Percentiles rank a stretch among this genome's conserved stretches.
These are phyloP conservation scores for Boletellus deceptivus DNA, from an alignment of 1,284 basidiomycete species.

Conservation along the genomic window DNA sequence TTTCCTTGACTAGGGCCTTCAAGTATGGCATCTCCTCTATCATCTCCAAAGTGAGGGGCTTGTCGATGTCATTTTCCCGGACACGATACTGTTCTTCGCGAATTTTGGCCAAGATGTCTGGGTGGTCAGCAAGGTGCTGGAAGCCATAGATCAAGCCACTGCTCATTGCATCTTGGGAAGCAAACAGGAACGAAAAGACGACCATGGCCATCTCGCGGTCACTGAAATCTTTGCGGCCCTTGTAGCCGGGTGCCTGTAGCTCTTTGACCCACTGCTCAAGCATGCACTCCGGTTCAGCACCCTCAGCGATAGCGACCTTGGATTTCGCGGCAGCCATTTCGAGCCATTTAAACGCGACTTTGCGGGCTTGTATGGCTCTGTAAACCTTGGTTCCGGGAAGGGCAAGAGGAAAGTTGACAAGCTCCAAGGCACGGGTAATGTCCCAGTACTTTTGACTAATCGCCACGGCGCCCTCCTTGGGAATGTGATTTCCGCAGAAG, in stretches of 20 bases:
- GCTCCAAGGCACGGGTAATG: slow-evolving; percentile 92
- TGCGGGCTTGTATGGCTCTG: slow-evolving; percentile 91
- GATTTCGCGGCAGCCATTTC: slow-evolving; percentile 76
- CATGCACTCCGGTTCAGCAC: slow-evolving; percentile 84
- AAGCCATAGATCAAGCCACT: slow-evolving; percentile 91
- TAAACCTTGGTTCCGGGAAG: slow-evolving; percentile 96
- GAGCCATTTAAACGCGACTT: slow-evolving; percentile 84
- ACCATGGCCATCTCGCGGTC: slow-evolving; percentile 98
- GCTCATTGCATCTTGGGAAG: slow-evolving; percentile 98
- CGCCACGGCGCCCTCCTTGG: slow-evolving; percentile 72
- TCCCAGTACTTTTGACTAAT: slow-evolving; percentile 96
- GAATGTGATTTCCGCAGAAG: slow-evolving; percentile 91
- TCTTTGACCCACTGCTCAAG: slow-evolving; percentile 90
- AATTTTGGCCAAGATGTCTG: slow-evolving; percentile 86
- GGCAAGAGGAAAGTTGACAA: slow-evolving; percentile 99
- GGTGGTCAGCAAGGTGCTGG: slow-evolving; percentile 94
- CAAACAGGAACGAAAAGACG: slow-evolving; percentile 94
- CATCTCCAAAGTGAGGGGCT: slow-evolving; percentile 85
- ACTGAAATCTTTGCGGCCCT: slow-evolving; percentile 84
- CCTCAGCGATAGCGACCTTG: slow-evolving; percentile 83
- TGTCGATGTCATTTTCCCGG: slow-evolving; percentile 76
- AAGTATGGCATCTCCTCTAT: slow-evolving; percentile 94
- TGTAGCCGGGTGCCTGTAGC: slow-evolving; percentile 69
- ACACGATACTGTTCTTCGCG: slow-evolving; percentile 89
- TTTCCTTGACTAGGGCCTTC: slow-evolving; percentile 90